Evolutionary conservation across 1,284 basidiomycete species (phyloP).

Genomic region (Cyathus pygmaeus): DNA sequence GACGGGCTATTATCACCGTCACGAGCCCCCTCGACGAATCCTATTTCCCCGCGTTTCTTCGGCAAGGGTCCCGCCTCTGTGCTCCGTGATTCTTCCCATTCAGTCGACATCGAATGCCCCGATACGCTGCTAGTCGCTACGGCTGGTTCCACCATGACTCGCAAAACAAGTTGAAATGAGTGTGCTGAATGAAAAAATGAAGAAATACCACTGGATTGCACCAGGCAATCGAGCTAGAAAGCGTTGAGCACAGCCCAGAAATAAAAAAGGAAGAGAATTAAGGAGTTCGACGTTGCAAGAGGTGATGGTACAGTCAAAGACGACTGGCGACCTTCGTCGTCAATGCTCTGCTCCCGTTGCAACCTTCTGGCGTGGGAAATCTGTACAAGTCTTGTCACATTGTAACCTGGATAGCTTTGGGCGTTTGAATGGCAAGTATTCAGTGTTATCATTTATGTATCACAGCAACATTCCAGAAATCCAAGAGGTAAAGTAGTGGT

Average conservation of each 20-base stretch:
- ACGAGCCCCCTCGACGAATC: slow-evolving; percentile 59
- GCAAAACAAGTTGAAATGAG: not conserved
- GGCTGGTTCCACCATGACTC: no score
- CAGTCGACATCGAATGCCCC: no score
- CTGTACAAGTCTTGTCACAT: no score
- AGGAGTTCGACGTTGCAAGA: not conserved
- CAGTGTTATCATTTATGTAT: no score
- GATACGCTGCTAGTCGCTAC: no score
- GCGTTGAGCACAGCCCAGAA: slow-evolving; percentile 12
- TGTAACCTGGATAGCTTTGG: no score
- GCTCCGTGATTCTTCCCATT: slow-evolving; percentile 16
- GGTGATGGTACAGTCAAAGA: not conserved
- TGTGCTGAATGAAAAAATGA: slow-evolving; percentile 1
- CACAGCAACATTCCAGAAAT: no score
- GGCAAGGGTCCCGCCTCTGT: slow-evolving; percentile 71
- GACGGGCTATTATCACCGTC: slow-evolving; percentile 23
- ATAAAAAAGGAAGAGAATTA: slow-evolving; percentile 4
- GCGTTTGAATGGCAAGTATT: no score
- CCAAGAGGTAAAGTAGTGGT: no score
- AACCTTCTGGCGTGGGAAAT: not conserved
- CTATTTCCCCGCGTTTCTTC: slow-evolving; percentile 72
- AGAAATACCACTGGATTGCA: slow-evolving; percentile 7
- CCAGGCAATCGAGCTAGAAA: slow-evolving; percentile 12
- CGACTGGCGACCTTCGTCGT: not conserved
- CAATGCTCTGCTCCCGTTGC: not conserved